Conservation (phyloP, 192 early-diverging fungal genomes). For the Coemansia sp. region DNA sequence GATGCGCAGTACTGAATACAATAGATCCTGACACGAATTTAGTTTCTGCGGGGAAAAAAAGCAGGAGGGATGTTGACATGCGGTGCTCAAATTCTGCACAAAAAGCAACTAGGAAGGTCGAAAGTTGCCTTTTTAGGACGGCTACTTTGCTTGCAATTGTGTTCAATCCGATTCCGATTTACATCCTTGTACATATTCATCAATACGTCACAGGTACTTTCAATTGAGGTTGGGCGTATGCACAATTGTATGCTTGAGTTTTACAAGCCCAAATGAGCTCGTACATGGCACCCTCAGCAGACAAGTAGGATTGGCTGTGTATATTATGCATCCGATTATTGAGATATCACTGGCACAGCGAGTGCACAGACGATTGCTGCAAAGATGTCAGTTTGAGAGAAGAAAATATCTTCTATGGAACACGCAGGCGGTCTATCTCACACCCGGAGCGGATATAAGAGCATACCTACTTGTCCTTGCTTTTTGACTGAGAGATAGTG, state of each 20-base stretch:
- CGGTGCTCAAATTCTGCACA: neutral
- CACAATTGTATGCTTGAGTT: slow-evolving; percentile 2
- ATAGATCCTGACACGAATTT: neutral
- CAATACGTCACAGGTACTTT: neutral
- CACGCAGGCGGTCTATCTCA: neutral
- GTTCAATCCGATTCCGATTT: slow-evolving; percentile 1
- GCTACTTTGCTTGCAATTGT: neutral
- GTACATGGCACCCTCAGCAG: neutral
- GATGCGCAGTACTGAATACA: neutral
- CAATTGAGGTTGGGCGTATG: neutral
- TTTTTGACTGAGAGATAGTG: neutral
- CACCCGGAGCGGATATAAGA: neutral
- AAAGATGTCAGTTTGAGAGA: neutral
- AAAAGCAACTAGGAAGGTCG: neutral
- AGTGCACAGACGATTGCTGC: neutral
- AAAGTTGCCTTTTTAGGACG: neutral
- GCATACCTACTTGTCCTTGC: neutral
- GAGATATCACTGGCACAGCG: neutral
- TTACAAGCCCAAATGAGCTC: neutral
- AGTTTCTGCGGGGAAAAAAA: neutral
- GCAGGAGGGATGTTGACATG: neutral
- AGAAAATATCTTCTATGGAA: neutral
- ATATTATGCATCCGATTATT: neutral
- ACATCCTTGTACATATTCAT: neutral
- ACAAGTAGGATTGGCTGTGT: neutral